Base-by-base conservation (phyloP, 2,329 filamentous ascomycete genomes). In the Ophiocordyceps unilateralis region DNA sequence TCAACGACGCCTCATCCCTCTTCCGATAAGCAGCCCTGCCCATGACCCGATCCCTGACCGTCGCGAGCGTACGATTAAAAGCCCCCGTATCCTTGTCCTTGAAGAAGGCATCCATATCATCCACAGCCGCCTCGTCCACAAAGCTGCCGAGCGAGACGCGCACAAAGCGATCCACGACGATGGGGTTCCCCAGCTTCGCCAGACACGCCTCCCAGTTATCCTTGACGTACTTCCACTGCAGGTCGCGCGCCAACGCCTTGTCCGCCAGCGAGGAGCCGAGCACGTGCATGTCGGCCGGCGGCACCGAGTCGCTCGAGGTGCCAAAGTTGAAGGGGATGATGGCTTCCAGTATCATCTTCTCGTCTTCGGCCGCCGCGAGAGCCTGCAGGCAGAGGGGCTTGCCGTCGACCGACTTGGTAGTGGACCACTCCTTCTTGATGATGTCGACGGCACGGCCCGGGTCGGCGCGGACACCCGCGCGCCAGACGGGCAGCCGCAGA, bases 91-190 rank as follows among this genome's bases (percentile, higher is more conserved):
- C 84, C 68, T 89, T 93, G 53, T 74, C 73, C 52, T 74, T 70
- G 68, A 96, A 98, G 70, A 98, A 98, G 3, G 64, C 59, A 41
- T 79, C 70, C 53, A 98, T 91, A 43, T 95, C 86, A 49, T 77
- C 69, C 48, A 85, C 73, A 15, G 76, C 70, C 48, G 73, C 71
- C 14, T 68, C 64, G 52, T 86, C 79, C 3, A 83, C 76, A 58
- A 93, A 96, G 56, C 83, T 83, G 54, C 76, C 76, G 51, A 98
- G 66, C 39, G 78, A 78, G 51, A 83, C 69, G 51, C 83, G 79
- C 52, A 98, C 66, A 63, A 93, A 94, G 40, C 89, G 79, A 63
- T 98, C 89, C 15, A 95, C 69, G 3, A 95, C 76, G 24, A 95
- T 81, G 48, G 86, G 83, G 64, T 95, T 95, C 37, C 58, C 78